Conservation (phyloP, 495 filamentous ascomycete species). For the Penicillium samsonianum region DNA sequence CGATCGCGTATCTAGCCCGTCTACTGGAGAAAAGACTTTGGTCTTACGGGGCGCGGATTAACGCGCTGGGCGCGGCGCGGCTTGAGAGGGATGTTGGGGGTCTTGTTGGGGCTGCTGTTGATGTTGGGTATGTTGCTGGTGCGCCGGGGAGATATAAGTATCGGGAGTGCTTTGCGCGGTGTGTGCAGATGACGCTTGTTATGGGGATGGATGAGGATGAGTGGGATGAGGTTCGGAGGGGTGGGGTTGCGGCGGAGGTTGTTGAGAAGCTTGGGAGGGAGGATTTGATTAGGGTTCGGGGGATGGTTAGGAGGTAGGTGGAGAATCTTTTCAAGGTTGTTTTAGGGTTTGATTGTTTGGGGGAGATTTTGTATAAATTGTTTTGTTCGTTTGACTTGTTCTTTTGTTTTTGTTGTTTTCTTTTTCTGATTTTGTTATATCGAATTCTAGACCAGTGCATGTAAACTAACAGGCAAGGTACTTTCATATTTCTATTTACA, state of each 20-base stretch:
- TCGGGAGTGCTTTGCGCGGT: constrained; percentile 75
- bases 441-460: neutral
- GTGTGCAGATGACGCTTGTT: constrained; percentile 81
- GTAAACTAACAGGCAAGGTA: neutral
- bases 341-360: neutral
- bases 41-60: constrained; percentile 79
- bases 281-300: constrained; percentile 62
- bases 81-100: constrained; percentile 87
- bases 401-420: neutral
- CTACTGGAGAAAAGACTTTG: constrained; percentile 90
- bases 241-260: constrained; percentile 44
- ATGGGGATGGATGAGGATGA: constrained; percentile 98
- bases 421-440: neutral
- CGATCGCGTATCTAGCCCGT: constrained; percentile 69
- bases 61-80: constrained; percentile 78
- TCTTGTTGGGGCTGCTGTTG: constrained; percentile 73
- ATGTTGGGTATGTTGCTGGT: constrained; percentile 52
- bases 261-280: constrained; percentile 57
- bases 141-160: constrained; percentile 63
- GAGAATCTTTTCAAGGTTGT: neutral
- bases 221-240: constrained; percentile 73
- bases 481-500: neutral
- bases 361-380: no score
- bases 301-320: constrained; percentile 50
- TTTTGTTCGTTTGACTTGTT: neutral